Percentiles rank a stretch among this genome's conserved stretches.
These are phyloP conservation scores for Kodamaea nitidulidarum DNA, from an alignment of 805 yeast genomes.

Conservation along the genomic window DNA sequence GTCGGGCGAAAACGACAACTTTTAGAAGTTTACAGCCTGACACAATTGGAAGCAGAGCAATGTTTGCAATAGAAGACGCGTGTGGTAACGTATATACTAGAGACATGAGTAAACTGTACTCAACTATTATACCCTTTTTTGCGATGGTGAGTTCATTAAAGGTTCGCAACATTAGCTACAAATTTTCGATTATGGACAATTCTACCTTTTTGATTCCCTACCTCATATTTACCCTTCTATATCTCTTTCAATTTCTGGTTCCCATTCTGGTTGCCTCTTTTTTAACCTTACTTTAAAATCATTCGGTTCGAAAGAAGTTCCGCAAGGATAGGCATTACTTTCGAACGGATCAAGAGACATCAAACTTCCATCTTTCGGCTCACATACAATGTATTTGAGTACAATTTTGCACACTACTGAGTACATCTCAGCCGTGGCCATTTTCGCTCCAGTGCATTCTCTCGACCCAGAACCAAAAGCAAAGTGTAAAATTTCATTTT, in stretches of 20 bases:
- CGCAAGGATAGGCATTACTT: constrained; percentile 49
- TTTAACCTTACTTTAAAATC: constrained; percentile 24
- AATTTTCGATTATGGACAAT: too few relatives aligned
- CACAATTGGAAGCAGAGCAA: too few relatives aligned
- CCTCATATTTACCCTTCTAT: too few relatives aligned
- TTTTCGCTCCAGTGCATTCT: constrained; percentile 64
- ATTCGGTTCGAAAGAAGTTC: constrained; percentile 61
- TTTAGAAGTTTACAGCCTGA: too few relatives aligned
- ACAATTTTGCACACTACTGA: constrained; percentile 51
- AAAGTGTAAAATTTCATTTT: constrained; percentile 31
- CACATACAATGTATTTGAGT: constrained; percentile 45
- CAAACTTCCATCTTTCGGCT: constrained; percentile 29
- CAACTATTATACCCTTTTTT: too few relatives aligned
- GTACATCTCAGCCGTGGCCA: constrained; percentile 66
- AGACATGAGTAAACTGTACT: too few relatives aligned
- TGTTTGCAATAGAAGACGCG: too few relatives aligned
- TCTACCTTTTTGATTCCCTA: too few relatives aligned
- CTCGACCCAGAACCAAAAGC: constrained; percentile 71
- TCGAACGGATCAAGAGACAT: constrained; percentile 52
- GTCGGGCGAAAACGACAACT: too few relatives aligned
- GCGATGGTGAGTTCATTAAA: too few relatives aligned
- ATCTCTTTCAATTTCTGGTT: background rate
- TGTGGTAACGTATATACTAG: too few relatives aligned
- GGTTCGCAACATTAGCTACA: too few relatives aligned
- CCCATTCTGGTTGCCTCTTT: background rate